phyloP scores from a whole-genome alignment of 2,329 filamentous ascomycete species.

The Epichloe typhina region DNA sequence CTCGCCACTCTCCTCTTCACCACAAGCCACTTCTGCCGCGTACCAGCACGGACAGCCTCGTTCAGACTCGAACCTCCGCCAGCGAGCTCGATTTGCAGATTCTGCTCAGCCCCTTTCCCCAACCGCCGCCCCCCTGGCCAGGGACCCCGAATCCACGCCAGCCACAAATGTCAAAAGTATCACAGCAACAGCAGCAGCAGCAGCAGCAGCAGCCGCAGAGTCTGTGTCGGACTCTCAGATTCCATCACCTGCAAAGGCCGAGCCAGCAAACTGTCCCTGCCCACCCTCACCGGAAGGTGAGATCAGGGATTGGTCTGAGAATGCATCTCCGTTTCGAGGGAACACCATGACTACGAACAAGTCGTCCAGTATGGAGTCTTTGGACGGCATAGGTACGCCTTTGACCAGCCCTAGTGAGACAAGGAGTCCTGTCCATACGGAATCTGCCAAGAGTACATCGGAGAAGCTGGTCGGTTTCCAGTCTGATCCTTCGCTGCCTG shows the following conservation, averaged over 20 bases:
- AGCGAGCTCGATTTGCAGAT: conserved; percentile 7
- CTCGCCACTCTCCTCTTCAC: conserved; percentile 25
- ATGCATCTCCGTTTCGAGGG: conserved; percentile 23
- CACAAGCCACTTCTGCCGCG: conserved; percentile 18
- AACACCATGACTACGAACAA: conserved; percentile 31
- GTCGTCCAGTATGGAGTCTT: conserved; percentile 40
- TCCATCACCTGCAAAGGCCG: conserved; percentile 1
- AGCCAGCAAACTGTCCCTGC: conserved; percentile 23
- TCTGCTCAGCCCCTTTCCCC: background rate
- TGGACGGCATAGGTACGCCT: conserved; percentile 34
- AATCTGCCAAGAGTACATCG: conserved; percentile 27
- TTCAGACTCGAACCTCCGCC: conserved; percentile 31
- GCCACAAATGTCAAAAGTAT: background rate
- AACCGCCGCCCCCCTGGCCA: background rate
- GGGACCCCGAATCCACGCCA: background rate
- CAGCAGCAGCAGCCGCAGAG: background rate
- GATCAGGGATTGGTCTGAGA: conserved; percentile 19
- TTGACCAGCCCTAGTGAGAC: conserved; percentile 42
- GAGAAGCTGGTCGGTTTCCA: conserved; percentile 41
- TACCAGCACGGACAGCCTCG: conserved; percentile 31
- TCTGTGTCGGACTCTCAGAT: background rate
- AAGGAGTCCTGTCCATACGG: conserved; percentile 33
- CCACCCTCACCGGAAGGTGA: conserved; percentile 30
- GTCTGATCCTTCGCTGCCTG: conserved; percentile 51
- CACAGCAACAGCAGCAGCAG: background rate